phyloP scores from a whole-genome alignment of 495 filamentous ascomycete species.

The Cudoniella acicularis region DNA sequence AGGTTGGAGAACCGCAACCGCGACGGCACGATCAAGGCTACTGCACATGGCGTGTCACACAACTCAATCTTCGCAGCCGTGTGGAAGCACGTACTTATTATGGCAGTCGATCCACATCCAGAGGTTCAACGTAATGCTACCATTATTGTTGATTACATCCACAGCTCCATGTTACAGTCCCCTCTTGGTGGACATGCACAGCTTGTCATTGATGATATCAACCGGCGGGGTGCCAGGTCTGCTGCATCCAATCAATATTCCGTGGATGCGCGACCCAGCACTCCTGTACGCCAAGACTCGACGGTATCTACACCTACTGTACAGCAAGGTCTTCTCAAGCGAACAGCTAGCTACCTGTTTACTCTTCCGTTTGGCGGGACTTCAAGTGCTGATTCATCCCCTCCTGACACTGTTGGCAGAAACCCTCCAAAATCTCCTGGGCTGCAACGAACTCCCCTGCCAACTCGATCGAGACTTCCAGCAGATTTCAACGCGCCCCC shows the following conservation, averaged over 20 bases:
- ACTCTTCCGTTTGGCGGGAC: conserved; percentile 51
- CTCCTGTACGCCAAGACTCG: conserved; percentile 34
- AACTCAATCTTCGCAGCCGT: conserved; percentile 88
- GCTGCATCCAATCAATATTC: conserved; percentile 38
- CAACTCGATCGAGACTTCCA: conserved; percentile 54
- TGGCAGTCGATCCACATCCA: conserved; percentile 92
- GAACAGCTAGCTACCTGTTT: conserved; percentile 53
- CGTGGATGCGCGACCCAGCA: conserved; percentile 37
- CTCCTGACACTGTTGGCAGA: conserved; percentile 25
- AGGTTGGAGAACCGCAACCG: conserved; percentile 43
- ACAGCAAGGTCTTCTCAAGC: conserved; percentile 44
- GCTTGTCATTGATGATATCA: conserved; percentile 71
- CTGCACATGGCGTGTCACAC: conserved; percentile 59
- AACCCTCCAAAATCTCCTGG: conserved; percentile 22
- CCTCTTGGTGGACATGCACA: conserved; percentile 67
- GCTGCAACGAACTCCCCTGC: conserved; percentile 26
- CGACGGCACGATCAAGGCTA: conserved; percentile 45
- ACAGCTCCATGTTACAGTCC: conserved; percentile 71
- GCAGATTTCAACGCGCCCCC: conserved; percentile 67
- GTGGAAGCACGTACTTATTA: conserved; percentile 87
- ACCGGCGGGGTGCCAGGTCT: conserved; percentile 52
- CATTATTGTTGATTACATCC: conserved; percentile 78
- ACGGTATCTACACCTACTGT: conserved; percentile 36
- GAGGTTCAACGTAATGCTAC: conserved; percentile 83
- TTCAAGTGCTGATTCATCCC: conserved; percentile 26